Evolutionary conservation across 352 stramenopile species (phyloP).

Genomic region (Phytopythium delawarense): DNA sequence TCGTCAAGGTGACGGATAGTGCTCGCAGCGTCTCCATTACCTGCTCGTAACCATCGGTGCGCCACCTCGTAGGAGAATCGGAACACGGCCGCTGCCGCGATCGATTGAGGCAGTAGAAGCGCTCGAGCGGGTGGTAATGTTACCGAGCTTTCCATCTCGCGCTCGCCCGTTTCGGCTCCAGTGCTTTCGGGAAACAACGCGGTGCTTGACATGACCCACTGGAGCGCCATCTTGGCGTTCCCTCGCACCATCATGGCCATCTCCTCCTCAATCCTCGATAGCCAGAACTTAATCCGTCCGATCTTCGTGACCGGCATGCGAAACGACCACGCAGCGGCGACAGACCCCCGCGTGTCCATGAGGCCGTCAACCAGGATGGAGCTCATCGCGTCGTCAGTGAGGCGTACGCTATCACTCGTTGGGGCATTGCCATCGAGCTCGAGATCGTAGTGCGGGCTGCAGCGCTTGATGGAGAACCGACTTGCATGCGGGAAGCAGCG

Average conservation of each 20-base stretch:
- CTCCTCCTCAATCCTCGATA: constrained; percentile 57
- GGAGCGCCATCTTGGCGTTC: constrained; percentile 29
- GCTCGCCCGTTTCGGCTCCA: background rate
- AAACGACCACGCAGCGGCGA: constrained; percentile 7
- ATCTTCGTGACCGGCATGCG: constrained; percentile 57
- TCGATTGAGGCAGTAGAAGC: constrained; percentile 28
- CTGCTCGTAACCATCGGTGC: background rate
- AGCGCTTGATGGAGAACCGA: constrained; percentile 27
- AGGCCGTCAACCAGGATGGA: constrained; percentile 12
- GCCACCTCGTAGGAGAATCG: constrained; percentile 32
- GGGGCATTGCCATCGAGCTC: constrained; percentile 1
- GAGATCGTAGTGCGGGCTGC: constrained; percentile 5
- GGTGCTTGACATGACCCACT: constrained; percentile 12
- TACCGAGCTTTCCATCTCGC: constrained; percentile 2
- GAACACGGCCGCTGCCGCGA: constrained; percentile 15
- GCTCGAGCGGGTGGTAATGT: background rate
- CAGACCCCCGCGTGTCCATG: background rate
- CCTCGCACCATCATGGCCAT: constrained; percentile 35
- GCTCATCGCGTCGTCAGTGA: background rate
- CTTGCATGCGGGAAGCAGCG: constrained; percentile 37
- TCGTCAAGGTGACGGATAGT: background rate
- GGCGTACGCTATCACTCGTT: constrained; percentile 1
- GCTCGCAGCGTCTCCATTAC: too few species aligned
- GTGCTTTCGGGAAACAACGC: background rate
- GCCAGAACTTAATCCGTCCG: constrained; percentile 60